Evolutionary conservation across 2,329 filamentous ascomycete genomes (phyloP).

Genomic region (Botrytis sinoallii): DNA sequence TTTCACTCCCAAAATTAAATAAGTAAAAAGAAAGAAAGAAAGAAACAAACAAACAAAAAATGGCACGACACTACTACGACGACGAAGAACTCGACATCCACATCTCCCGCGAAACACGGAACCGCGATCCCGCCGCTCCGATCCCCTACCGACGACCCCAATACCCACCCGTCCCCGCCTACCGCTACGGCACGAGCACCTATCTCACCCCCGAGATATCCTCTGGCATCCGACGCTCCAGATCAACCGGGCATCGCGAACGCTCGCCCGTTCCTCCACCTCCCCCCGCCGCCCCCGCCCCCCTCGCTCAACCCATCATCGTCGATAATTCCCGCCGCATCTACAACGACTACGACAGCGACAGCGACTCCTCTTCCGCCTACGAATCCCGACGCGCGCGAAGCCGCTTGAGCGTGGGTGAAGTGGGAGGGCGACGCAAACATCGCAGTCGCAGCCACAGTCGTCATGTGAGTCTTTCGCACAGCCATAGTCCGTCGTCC

Average conservation of each 20-base stretch:
- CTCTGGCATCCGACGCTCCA: slow-evolving; percentile 21
- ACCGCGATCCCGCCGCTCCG: slow-evolving; percentile 40
- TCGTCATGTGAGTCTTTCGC: slow-evolving; percentile 16
- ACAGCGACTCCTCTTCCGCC: slow-evolving; percentile 5
- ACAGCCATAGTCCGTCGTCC: neutral
- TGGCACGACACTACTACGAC: slow-evolving; percentile 41
- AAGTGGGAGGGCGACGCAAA: neutral
- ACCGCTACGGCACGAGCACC: slow-evolving; percentile 16
- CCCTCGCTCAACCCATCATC: slow-evolving; percentile 45
- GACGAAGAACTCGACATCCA: slow-evolving; percentile 56
- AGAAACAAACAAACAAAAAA: slow-evolving; percentile 36
- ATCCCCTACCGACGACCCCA: slow-evolving; percentile 31
- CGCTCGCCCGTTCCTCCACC: slow-evolving; percentile 19
- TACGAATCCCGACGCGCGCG: slow-evolving; percentile 6
- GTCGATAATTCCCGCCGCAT: slow-evolving; percentile 49
- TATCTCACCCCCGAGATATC: slow-evolving; percentile 32
- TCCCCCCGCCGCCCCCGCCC: slow-evolving; percentile 14
- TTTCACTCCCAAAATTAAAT: neutral
- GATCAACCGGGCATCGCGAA: slow-evolving; percentile 22
- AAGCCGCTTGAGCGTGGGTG: slow-evolving; percentile 29
- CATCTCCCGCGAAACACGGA: slow-evolving; percentile 35
- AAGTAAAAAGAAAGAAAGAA: neutral
- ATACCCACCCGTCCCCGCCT: slow-evolving; percentile 23
- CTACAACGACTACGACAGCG: slow-evolving; percentile 10
- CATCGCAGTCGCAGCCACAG: slow-evolving; percentile 14